Conservation (phyloP, 2,329 filamentous ascomycete species). For the Fonsecaea multimorphosa region DNA sequence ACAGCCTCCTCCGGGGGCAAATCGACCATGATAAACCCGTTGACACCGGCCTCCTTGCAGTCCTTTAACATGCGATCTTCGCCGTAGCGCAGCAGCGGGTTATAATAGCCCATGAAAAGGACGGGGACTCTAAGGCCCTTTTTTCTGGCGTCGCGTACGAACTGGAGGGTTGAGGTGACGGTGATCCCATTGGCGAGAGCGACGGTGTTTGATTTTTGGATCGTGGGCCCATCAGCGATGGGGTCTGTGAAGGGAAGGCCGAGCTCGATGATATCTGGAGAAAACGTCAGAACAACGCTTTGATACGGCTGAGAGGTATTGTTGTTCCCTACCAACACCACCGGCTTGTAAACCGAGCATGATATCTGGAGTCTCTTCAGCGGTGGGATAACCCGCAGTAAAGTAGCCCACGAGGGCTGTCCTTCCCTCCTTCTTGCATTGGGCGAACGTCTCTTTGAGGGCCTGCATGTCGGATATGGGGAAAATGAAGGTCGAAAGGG, state of each 20-base stretch:
- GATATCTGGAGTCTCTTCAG: constrained; percentile 81
- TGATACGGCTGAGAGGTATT: neutral
- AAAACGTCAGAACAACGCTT: constrained; percentile 23
- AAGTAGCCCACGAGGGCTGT: constrained; percentile 93
- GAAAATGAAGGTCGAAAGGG: neutral
- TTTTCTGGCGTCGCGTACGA: constrained; percentile 79
- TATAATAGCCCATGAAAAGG: constrained; percentile 98
- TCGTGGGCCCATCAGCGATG: constrained; percentile 95
- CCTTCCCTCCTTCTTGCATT: constrained; percentile 65
- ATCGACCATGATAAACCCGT: constrained; percentile 97
- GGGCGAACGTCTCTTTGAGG: constrained; percentile 63
- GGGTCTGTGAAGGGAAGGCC: constrained; percentile 97
- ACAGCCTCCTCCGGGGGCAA: constrained; percentile 94
- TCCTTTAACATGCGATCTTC: constrained; percentile 88
- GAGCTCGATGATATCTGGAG: constrained; percentile 86
- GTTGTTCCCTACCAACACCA: constrained; percentile 72
- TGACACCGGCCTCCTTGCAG: constrained; percentile 81
- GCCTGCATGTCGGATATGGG: constrained; percentile 52
- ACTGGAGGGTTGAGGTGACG: constrained; percentile 76
- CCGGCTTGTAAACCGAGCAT: constrained; percentile 90
- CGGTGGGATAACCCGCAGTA: constrained; percentile 86
- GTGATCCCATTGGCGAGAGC: constrained; percentile 89
- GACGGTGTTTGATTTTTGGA: constrained; percentile 91
- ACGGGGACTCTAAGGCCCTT: constrained; percentile 81
- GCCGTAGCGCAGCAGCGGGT: constrained; percentile 90